Evolutionary conservation across 805 yeast species (phyloP), one percentile per base, ranked within the genome.

Genomic region (Lachancea nothofagi): DNA sequence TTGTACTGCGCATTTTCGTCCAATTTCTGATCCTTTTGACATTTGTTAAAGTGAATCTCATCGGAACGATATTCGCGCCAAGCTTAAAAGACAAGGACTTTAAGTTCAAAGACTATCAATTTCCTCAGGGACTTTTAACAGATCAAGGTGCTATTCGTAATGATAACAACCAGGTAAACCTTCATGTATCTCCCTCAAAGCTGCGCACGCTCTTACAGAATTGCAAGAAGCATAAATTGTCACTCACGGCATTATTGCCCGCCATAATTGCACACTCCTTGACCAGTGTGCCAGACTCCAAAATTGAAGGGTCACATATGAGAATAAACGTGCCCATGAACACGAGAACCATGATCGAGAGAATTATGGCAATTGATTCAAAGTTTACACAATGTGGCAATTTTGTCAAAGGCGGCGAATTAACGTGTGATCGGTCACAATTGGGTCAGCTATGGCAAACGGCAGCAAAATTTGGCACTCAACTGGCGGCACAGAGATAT

Each of bases 281-380:
- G 8, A 31, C 35, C 7, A 30, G 14, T 8, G 29, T 37, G 2
- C 37, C 32, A 15, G 15, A 34, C 1, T 23, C 38, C 13, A 12
- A 21, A 9, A 12, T 29, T n/a, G 25, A 29, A 8, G 57, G 54
- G 2, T 17, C 40, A 1, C 30, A 26, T 17, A 29, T 48, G 9
- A 47, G 42, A 13, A 38, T 47, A 8, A 35, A 29, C 22, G 38
- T 57, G 3, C 62, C 62, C 12, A 47, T 57, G 44, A 53, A 56
- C 41, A 47, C 61, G 0, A 48, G 62, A 39, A 14, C 10, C 3
- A 36, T 40, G 4, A 45, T 54, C 29, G 39, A 43, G 19, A 32
- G 42, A 15, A 14, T 28, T 3, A 21, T 51, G 13, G 23, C 36
- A 8, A 14, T 39, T 2, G 24, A 44, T 7, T 44, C 45, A 5